These are phyloP conservation scores for Fusarium chuoi DNA, from an alignment of 2,329 filamentous ascomycete species.

Conservation along the genomic window DNA sequence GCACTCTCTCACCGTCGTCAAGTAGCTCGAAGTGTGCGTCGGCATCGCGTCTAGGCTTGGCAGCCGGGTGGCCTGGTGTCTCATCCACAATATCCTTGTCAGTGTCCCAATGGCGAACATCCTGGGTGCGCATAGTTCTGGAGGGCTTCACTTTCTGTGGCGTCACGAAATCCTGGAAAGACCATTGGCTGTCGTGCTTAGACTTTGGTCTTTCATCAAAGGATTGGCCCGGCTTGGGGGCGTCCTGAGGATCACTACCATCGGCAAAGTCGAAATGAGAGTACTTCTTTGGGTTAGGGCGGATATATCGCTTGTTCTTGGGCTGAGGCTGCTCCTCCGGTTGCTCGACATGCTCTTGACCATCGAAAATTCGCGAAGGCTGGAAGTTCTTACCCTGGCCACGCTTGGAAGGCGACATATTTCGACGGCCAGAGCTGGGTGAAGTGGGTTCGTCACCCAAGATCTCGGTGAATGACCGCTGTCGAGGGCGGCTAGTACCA, in stretches of 20 bases:
- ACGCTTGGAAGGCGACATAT: slow-evolving; percentile 59
- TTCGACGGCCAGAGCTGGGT: slow-evolving; percentile 58
- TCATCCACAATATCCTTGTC: slow-evolving; percentile 66
- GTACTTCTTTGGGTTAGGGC: slow-evolving; percentile 82
- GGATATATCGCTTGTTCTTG: slow-evolving; percentile 59
- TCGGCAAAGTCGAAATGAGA: slow-evolving; percentile 87
- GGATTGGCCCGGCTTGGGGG: slow-evolving; percentile 54
- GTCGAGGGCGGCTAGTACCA: slow-evolving; percentile 63
- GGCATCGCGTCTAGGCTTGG: slow-evolving; percentile 80
- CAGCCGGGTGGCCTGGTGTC: slow-evolving; percentile 67
- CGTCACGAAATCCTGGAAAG: slow-evolving; percentile 87
- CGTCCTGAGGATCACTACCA: slow-evolving; percentile 64
- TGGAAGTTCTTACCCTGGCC: slow-evolving; percentile 71
- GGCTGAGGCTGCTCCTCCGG: slow-evolving; percentile 56
- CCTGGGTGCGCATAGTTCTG: slow-evolving; percentile 70
- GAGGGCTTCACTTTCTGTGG: slow-evolving; percentile 76
- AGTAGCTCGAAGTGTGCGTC: slow-evolving; percentile 85
- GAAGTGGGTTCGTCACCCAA: slow-evolving; percentile 67
- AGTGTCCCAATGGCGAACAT: slow-evolving; percentile 82
- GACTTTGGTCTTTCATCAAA: slow-evolving; percentile 59
- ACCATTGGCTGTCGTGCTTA: slow-evolving; percentile 82
- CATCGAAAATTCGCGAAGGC: slow-evolving; percentile 72
- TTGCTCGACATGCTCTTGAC: slow-evolving; percentile 56
- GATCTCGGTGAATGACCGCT: slow-evolving; percentile 81
- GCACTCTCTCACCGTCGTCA: slow-evolving; percentile 74